Evolutionary conservation across 192 early-diverging fungal species (phyloP).

Genomic region (Entomortierella beljakovae): DNA sequence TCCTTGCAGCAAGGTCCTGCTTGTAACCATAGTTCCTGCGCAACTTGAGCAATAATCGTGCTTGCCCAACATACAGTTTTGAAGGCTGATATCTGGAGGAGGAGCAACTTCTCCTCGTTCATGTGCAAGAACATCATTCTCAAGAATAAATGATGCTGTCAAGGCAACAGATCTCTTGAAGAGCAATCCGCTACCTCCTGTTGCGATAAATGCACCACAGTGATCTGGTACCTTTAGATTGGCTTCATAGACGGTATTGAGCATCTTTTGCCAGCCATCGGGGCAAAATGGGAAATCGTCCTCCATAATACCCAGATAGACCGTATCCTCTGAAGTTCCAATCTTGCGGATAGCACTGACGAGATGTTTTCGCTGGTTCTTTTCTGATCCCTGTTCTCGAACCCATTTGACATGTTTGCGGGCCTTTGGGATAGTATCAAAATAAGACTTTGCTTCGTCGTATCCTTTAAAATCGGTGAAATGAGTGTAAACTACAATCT

Average conservation of each 20-base stretch:
- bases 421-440: conserved; percentile 48
- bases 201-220: conserved; percentile 66
- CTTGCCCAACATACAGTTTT: conserved; percentile 62
- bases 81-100: conserved; percentile 62
- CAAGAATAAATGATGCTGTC: conserved; percentile 31
- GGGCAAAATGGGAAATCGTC: conserved; percentile 66
- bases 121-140: conserved; percentile 13
- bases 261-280: conserved; percentile 57
- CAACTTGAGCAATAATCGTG: conserved; percentile 57
- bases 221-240: conserved; percentile 54
- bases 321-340: conserved; percentile 36
- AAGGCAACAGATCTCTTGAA: conserved; percentile 43
- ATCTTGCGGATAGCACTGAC: conserved; percentile 56
- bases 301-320: conserved; percentile 62
- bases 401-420: conserved; percentile 60
- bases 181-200: conserved; percentile 60
- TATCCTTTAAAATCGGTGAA: conserved; percentile 58
- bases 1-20: conserved; percentile 59
- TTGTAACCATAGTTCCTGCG: conserved; percentile 54
- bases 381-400: conserved; percentile 56
- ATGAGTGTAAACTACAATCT: conserved; percentile 63
- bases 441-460: conserved; percentile 46
- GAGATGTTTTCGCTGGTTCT: conserved; percentile 63
- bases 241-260: conserved; percentile 59
- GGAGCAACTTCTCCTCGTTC: conserved; percentile 27